Conservation (phyloP, 2,329 filamentous ascomycete genomes). For the Trichoderma semiorbis region DNA sequence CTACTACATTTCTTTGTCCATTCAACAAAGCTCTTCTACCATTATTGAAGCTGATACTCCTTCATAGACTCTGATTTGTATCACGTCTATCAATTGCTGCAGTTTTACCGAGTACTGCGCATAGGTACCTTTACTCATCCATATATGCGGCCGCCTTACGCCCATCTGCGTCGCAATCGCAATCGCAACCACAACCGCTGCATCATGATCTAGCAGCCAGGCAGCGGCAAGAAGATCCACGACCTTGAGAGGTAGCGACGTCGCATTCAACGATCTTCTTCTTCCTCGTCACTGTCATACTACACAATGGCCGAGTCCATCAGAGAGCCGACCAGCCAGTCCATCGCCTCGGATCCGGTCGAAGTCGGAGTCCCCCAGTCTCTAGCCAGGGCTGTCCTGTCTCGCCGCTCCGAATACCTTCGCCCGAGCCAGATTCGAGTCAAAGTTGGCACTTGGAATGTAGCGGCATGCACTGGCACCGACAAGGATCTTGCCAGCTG, state of each 20-base stretch:
- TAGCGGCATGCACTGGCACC: slow-evolving; percentile 77
- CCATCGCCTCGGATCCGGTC: slow-evolving; percentile 40
- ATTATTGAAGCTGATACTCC: background rate
- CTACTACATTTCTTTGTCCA: background rate
- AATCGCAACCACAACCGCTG: slow-evolving; percentile 12
- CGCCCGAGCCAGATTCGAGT: slow-evolving; percentile 71
- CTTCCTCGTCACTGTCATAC: slow-evolving; percentile 8
- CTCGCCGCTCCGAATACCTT: slow-evolving; percentile 75
- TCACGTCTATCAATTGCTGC: background rate
- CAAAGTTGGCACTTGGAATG: slow-evolving; percentile 95
- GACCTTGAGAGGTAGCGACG: slow-evolving; percentile 26
- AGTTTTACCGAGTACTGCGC: background rate
- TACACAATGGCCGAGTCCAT: slow-evolving; percentile 27
- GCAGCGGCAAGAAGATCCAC: slow-evolving; percentile 19
- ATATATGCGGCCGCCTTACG: background rate
- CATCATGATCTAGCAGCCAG: slow-evolving; percentile 36
- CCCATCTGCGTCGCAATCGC: background rate
- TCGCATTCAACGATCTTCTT: slow-evolving; percentile 21
- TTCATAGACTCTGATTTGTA: background rate
- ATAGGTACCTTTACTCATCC: background rate
- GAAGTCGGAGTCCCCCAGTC: slow-evolving; percentile 50
- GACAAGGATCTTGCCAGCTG: slow-evolving; percentile 85
- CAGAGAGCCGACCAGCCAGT: slow-evolving; percentile 32
- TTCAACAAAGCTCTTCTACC: background rate
- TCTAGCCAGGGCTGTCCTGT: slow-evolving; percentile 63